Evolutionary conservation across 2,329 filamentous ascomycete genomes (phyloP).

Genomic region (Didymella lethalis): DNA sequence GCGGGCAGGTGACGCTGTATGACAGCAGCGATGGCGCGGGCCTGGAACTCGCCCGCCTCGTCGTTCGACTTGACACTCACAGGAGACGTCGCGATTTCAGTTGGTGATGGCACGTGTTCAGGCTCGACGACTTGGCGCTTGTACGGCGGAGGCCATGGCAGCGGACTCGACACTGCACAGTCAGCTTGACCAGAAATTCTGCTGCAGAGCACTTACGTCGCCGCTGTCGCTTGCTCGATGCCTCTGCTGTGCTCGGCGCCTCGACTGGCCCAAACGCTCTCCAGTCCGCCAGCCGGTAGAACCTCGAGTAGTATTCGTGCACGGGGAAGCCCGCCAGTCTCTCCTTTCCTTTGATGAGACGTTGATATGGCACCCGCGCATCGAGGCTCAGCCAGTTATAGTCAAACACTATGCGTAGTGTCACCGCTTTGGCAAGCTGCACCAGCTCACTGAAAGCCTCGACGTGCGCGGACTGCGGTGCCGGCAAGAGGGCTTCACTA

Average conservation of each 20-base stretch:
- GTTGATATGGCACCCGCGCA: neutral
- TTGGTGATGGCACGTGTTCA: neutral
- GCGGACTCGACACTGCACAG: neutral
- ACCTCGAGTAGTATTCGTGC: neutral
- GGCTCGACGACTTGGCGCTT: neutral
- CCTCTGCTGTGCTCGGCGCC: neutral
- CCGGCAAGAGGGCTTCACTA: neutral
- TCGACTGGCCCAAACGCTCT: neutral
- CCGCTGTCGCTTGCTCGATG: neutral
- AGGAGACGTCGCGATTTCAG: conserved; percentile 5
- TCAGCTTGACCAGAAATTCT: neutral
- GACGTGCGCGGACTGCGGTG: neutral
- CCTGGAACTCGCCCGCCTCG: neutral
- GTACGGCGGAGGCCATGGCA: neutral
- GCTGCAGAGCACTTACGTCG: neutral
- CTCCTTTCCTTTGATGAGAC: neutral
- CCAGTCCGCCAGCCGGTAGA: neutral
- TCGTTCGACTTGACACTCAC: neutral
- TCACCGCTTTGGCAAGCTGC: neutral
- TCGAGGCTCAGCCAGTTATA: neutral
- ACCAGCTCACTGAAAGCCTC: neutral
- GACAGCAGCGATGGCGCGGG: neutral
- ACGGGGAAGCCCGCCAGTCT: neutral
- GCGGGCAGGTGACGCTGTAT: conserved; percentile 1
- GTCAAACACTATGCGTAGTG: neutral